Evolutionary conservation across 768 basidiomycete species (phyloP), one percentile per base, ranked within the genome.

Genomic region (Russula griseocarnosa): DNA sequence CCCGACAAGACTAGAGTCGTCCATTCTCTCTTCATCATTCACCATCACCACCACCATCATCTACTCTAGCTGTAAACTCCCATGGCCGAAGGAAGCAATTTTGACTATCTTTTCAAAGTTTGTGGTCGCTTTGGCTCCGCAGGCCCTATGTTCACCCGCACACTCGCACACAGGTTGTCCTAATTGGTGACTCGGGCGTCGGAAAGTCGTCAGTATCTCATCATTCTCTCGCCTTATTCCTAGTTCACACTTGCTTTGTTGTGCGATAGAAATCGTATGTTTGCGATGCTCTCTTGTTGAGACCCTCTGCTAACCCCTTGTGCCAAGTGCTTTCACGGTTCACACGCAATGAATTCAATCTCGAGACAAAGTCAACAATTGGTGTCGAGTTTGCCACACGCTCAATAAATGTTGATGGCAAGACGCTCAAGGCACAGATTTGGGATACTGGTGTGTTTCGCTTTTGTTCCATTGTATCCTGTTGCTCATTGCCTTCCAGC

Each of bases 51-150:
- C 34, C 16, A 34, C 7, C 72, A 71, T 67, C 68, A 63, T 67
- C 66, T 55, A 67, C 68, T 69, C 68, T 66, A 47, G 44, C 44
- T 24, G 9, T 42, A 49, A 66, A 60, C 26, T 28, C 47, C 66
- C 69, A 97, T 97, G 94, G 76, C 92, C 62, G 94, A 96, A 82
- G 88, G 86, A 70, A 91, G 87, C 80, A 94, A 94, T 83, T 98
- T 97, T 79, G 96, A 98, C 76, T 98, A 90, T 81, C 87, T 99
- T 70, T 98, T 98, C 88, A 98, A 99, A 85, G 96, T 95, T 57
- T 36, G 78, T 73, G 20, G 22, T 28, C 44, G n/a, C 22, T 42
- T 24, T 26, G 56, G 34, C 14, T 28, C 11, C 46, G 30, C 44
- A 22, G 49, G 55, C 46, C n/a, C 44, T 55, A 18, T 55, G 44